phyloP scores from a whole-genome alignment of 2,329 filamentous ascomycete species.

The Piedraia hortae region DNA sequence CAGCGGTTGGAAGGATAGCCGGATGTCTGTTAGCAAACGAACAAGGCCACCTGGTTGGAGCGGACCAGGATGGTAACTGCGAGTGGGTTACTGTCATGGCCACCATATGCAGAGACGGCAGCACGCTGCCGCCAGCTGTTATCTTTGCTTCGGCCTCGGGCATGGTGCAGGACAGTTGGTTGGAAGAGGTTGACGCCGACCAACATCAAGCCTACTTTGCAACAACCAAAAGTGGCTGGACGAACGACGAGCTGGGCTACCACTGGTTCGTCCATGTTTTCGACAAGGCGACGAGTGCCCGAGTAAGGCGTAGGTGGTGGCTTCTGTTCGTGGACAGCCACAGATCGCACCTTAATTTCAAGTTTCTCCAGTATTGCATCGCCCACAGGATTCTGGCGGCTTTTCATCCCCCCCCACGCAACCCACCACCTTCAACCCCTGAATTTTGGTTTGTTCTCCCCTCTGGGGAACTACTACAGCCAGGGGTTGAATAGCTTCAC shows the following conservation, averaged over 20 bases:
- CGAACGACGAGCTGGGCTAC: slow-evolving; percentile 3
- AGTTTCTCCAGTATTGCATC: slow-evolving; percentile 2
- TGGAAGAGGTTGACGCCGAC: slow-evolving; percentile 2
- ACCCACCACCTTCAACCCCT: slow-evolving; percentile 5
- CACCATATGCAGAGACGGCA: slow-evolving; percentile 3
- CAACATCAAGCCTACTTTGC: slow-evolving; percentile 2
- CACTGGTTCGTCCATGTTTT: slow-evolving; percentile 3
- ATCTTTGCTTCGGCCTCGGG: slow-evolving; percentile 2
- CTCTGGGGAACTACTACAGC: slow-evolving; percentile 4
- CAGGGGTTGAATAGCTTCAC: slow-evolving; percentile 2
- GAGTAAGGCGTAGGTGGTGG: slow-evolving; percentile 3
- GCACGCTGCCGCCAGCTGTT: slow-evolving; percentile 2
- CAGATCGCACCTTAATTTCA: slow-evolving; percentile 3
- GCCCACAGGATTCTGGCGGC: slow-evolving; percentile 3
- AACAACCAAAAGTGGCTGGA: slow-evolving; percentile 4
- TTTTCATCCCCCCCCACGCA: slow-evolving; percentile 1
- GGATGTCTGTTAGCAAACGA: too few species aligned
- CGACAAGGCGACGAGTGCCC: slow-evolving; percentile 1
- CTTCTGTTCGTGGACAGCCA: slow-evolving; percentile 4
- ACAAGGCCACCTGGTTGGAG: background rate
- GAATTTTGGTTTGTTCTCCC: slow-evolving; percentile 5
- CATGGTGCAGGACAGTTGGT: slow-evolving; percentile 1
- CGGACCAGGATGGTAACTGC: background rate
- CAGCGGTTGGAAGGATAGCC: too few species aligned
- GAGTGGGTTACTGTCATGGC: slow-evolving; percentile 2